These are phyloP conservation scores for Heritiera fomes DNA, from an alignment of 345 rosid species.

Conservation along the genomic window DNA sequence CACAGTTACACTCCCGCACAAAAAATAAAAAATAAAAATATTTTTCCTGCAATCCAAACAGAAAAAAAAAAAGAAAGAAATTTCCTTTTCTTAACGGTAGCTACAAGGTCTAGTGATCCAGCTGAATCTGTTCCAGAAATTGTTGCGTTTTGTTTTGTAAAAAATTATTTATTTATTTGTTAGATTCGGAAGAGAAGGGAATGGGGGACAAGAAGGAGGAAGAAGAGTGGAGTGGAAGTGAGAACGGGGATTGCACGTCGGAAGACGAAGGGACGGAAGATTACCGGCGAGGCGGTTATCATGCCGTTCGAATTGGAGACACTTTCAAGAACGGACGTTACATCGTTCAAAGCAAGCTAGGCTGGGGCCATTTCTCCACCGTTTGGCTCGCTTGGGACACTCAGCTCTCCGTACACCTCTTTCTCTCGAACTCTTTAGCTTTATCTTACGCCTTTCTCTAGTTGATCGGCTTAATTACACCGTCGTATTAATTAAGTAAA, in stretches of 20 bases:
- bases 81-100: neutral
- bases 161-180: neutral
- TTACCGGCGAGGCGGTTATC: slow-evolving; percentile 74
- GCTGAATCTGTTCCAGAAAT: neutral
- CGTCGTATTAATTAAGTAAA: neutral
- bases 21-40: neutral
- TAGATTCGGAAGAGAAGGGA: slow-evolving; percentile 9
- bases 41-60: slow-evolving; percentile 1
- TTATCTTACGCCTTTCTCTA: neutral
- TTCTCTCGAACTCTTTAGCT: neutral
- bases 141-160: neutral
- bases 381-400: slow-evolving; percentile 87
- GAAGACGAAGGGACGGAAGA: slow-evolving; percentile 83
- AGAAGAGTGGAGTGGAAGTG: slow-evolving; percentile 43
- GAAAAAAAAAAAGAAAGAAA: neutral
- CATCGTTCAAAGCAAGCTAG: slow-evolving; percentile 66
- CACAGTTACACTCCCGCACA: slow-evolving; percentile 5
- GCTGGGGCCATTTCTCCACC: slow-evolving; percentile 88
- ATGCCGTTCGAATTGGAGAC: slow-evolving; percentile 65
- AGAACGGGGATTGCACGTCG: slow-evolving; percentile 62
- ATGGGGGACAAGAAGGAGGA: slow-evolving; percentile 45
- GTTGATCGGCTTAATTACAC: neutral
- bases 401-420: slow-evolving; percentile 38
- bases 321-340: slow-evolving; percentile 63
- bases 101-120: neutral